Conservation (phyloP, 2,329 filamentous ascomycete species). For the Cercospora zeae-maydis region DNA sequence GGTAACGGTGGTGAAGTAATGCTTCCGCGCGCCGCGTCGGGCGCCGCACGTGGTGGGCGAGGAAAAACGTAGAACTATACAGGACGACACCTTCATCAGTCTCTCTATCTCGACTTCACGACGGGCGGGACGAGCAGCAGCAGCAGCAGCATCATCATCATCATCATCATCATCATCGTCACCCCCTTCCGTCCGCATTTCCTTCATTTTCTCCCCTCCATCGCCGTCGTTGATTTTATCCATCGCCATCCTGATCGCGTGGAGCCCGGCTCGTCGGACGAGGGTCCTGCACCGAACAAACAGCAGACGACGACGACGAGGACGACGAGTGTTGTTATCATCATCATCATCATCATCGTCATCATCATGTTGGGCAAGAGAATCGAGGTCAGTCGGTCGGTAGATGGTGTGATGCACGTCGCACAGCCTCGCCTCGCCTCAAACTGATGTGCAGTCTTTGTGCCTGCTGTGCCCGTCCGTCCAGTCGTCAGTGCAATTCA, state of each 20-base stretch:
- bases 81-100: too few species aligned
- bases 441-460: neutral
- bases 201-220: neutral
- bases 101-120: too few species aligned
- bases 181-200: neutral
- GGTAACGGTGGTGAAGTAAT: neutral
- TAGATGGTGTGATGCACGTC: neutral
- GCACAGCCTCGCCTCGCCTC: neutral
- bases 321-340: neutral
- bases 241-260: neutral
- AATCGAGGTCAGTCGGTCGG: conserved; percentile 13
- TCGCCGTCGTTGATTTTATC: neutral
- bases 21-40: conserved; percentile 5
- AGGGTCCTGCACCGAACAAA: neutral
- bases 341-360: neutral
- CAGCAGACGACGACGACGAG: neutral
- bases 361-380: conserved; percentile 9
- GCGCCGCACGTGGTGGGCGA: neutral
- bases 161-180: neutral
- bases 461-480: neutral
- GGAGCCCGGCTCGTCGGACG: neutral
- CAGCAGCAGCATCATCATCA: too few species aligned
- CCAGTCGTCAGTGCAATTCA: neutral
- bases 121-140: neutral
- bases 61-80: neutral